Base-by-base conservation (phyloP, 257 asterid genomes). In the Fraxinus americana region DNA sequence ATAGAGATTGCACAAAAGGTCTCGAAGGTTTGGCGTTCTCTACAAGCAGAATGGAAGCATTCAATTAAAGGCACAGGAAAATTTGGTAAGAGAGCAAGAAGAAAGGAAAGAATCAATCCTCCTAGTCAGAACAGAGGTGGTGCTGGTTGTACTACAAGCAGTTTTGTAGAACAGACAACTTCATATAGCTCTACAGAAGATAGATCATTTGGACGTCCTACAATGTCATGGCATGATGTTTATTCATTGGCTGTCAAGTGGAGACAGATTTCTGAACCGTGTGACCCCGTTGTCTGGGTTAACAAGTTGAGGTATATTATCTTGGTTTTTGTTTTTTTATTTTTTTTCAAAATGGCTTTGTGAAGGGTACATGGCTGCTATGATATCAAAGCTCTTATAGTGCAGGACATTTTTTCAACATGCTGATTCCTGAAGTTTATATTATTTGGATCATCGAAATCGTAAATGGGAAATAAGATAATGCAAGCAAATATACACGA, bases 201-300 rank as follows among this genome's bases (percentile, higher is more conserved):
- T 65, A 88, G 90, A 80, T 83, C 94, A 83, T 81, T 81, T 63
- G 84, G 92, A 79, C 97, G 96, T 70, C 91, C 93, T 77, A 72
- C 89, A 27, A 86, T 91, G 92, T 89, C 97, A 23, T 95, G 99
- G 99, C 89, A 88, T 29, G 88, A 87, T 79, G 85, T 93, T 80
- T 95, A 93, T 80, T 85, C 97, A 3, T 65, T 92, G 86, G 98
- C 99, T 67, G 97, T 93, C 77, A 93, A 92, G 85, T 95, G 99
- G 99, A 92, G 99, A 84, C 99, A 95, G 88, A 93, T 95, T 61
- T 95, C 99, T 76, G 99, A 95, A 84, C 99, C 99, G 29, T 90
- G 99, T 79, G 98, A 95, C 82, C 97, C 98, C 30, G 90, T 95
- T 80, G 94, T 93, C 73, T 95, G 99, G 99, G 86, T 93, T 82